Conservation (phyloP, 768 basidiomycete species). For the Lentinula guzmanii region DNA sequence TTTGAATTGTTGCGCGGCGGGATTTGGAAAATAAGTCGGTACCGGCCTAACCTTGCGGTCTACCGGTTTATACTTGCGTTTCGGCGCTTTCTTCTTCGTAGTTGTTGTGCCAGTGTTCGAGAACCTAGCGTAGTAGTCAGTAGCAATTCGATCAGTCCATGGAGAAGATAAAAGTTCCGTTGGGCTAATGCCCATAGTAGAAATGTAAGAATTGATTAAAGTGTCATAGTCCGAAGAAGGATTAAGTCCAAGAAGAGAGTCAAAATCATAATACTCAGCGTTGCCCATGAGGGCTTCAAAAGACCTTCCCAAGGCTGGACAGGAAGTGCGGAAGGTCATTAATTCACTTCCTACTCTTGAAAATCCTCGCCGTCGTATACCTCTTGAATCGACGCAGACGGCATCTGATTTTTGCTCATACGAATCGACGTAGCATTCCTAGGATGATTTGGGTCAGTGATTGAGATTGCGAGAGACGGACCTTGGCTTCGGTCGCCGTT, state of each 20-base stretch:
- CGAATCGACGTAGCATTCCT: not conserved
- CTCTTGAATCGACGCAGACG: not conserved
- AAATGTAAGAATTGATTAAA: not conserved
- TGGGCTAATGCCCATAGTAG: not conserved
- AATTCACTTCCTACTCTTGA: not conserved
- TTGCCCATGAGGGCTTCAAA: slow-evolving; percentile 9
- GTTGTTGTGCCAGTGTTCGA: too few relatives aligned
- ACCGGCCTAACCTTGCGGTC: not conserved
- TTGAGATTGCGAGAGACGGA: not conserved
- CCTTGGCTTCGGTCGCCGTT: not conserved
- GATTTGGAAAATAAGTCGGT: not conserved
- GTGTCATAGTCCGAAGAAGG: not conserved
- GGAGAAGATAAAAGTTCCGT: not conserved
- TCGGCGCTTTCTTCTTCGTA: too few relatives aligned
- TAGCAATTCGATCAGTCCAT: not conserved
- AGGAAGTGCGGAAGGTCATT: not conserved
- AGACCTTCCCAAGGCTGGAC: slow-evolving; percentile 8
- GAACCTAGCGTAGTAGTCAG: too few relatives aligned
- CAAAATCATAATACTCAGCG: not conserved
- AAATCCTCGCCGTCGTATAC: not conserved
- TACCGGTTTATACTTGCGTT: too few relatives aligned
- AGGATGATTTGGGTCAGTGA: not conserved
- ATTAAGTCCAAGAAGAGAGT: not conserved
- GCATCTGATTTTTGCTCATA: too few relatives aligned
- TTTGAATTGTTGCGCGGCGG: not conserved